Conservation (phyloP, 805 yeast genomes). For the Teunomyces aglyptinius region DNA sequence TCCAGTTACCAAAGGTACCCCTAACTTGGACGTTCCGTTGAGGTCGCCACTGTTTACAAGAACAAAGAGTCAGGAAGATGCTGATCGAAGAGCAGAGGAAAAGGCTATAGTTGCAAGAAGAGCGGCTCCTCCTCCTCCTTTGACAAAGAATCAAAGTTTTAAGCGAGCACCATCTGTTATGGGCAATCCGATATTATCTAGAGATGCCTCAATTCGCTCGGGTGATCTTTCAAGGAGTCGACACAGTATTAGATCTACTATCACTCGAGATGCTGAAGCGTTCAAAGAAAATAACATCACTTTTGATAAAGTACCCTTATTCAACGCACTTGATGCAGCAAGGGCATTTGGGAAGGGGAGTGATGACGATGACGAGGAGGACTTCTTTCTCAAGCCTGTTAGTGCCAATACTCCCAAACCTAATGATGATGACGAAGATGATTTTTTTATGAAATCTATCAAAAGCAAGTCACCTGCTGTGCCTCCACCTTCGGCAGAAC, state of each 20-base stretch:
- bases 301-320: slow-evolving; percentile 68
- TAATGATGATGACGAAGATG: slow-evolving; percentile 14
- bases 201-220: slow-evolving; percentile 3
- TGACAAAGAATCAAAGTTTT: slow-evolving; percentile 13
- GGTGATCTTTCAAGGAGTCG: slow-evolving; percentile 4
- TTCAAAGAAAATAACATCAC: slow-evolving; percentile 71
- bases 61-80: slow-evolving; percentile 1
- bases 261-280: slow-evolving; percentile 35
- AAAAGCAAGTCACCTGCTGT: neutral
- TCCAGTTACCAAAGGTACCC: neutral
- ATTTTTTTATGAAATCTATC: slow-evolving; percentile 15
- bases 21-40: neutral
- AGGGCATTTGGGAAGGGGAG: slow-evolving; percentile 20
- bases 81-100: slow-evolving; percentile 10
- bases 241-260: slow-evolving; percentile 6
- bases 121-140: slow-evolving; percentile 71
- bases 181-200: neutral
- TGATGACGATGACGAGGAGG: slow-evolving; percentile 13
- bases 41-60: slow-evolving; percentile 1
- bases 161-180: slow-evolving; percentile 9
- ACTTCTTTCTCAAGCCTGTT: slow-evolving; percentile 18
- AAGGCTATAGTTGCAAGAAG: slow-evolving; percentile 60
- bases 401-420: slow-evolving; percentile 20
- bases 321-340: slow-evolving; percentile 2
- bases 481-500: neutral